These are phyloP conservation scores for Nothophytophthora sp. DNA, from an alignment of 352 stramenopile species.

Conservation along the genomic window DNA sequence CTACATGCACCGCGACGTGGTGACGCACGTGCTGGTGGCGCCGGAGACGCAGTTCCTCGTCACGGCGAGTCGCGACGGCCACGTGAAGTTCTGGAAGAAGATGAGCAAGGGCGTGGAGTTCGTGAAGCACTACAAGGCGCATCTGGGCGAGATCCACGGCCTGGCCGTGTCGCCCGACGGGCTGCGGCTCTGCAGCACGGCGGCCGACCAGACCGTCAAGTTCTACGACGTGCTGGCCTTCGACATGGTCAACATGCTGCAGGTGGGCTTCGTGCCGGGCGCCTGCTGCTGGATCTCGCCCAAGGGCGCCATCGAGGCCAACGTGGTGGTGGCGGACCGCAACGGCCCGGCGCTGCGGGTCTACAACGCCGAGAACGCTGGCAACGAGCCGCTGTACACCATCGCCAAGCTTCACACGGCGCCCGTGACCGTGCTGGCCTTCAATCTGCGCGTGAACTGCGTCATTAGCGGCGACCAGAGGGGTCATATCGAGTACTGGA, in stretches of 20 bases:
- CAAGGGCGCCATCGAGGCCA: conserved; percentile 56
- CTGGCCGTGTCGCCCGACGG: conserved; percentile 89
- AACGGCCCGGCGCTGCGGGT: conserved; percentile 71
- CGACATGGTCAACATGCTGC: conserved; percentile 98
- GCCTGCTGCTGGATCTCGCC: conserved; percentile 77
- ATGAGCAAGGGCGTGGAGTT: conserved; percentile 97
- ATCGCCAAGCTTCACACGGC: conserved; percentile 90
- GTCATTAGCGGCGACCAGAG: conserved; percentile 92
- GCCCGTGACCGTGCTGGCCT: conserved; percentile 90
- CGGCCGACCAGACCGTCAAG: conserved; percentile 95
- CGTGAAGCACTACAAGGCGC: conserved; percentile 99
- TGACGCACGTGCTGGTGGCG: conserved; percentile 93
- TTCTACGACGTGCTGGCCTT: conserved; percentile 99
- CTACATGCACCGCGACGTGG: conserved; percentile 97
- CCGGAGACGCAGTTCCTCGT: conserved; percentile 96
- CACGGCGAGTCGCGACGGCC: conserved; percentile 94
- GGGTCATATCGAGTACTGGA: conserved; percentile 96
- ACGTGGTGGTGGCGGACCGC: conserved; percentile 80
- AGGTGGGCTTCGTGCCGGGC: conserved; percentile 64
- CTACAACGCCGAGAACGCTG: conserved; percentile 82
- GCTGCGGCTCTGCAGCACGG: conserved; percentile 83
- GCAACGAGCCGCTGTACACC: conserved; percentile 51
- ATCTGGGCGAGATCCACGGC: conserved; percentile 87
- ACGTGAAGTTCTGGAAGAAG: conserved; percentile 99
- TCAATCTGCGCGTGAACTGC: conserved; percentile 82